Evolutionary conservation across 495 filamentous ascomycete species (phyloP), one percentile per base, ranked within the genome.

Genomic region (Lindgomyces ingoldianus): DNA sequence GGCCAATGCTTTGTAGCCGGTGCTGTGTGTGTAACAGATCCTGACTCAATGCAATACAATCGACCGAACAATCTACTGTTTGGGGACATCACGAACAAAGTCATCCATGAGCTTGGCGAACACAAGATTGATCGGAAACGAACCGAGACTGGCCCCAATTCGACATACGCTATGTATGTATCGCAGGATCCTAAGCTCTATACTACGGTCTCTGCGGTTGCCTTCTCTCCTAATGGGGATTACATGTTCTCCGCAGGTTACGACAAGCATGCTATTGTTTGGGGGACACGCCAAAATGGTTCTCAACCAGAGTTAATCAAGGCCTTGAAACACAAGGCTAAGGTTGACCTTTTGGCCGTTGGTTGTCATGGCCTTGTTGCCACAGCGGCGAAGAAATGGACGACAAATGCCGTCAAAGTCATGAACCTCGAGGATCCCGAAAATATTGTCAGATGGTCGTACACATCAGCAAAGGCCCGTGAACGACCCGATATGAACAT

Each of bases 1-100:
- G 75, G 78, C 6, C 27, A 71, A 67, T 51, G n/a, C 6, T 78
- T 78, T 53, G 76, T 74, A 41, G 74, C 71, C 54, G 92, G 92
- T 1, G 88, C 90, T 1, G 85, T 87, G 1, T 86, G 89, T 26
- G 84, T 90, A 58, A 85, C 84, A 1, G 91, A 96, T 70, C 73
- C 82, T 0, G 81, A 87, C 55, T 91, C 89, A 60, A 88, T 91
- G 77, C 87, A 91, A 55, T 96, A 96, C 74, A 96, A 96, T 68
- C 83, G 87, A 48, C 81, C 82, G 0, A 87, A 89, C 22, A 96
- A 96, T 72, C 78, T 96, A 3, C 62, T 92, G 3, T 70, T 93
- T 16, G 91, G 92, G 0, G 84, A 90, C n/a, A 72, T 84, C 3
- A 69, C 68, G 1, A 65, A 62, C 0, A 83, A 83, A 30, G 76